A percentile compares a stretch with the other conserved stretches of the same genome.
Conservation (phyloP, 2,329 filamentous ascomycete species). For the Huntiella savannae region DNA sequence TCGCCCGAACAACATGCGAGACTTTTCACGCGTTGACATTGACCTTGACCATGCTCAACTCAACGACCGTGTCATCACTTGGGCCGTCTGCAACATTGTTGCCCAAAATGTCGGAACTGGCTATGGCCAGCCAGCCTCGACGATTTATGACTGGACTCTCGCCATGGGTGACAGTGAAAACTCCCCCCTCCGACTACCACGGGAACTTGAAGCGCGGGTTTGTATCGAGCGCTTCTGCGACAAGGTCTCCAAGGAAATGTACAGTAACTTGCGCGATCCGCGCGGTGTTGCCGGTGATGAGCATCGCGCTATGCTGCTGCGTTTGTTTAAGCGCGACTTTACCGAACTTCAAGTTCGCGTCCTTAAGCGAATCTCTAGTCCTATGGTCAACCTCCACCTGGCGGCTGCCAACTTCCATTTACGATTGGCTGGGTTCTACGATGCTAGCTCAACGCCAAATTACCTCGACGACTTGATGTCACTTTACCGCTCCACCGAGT, state of each 20-base stretch:
- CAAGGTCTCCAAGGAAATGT: constrained; percentile 62
- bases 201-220: constrained; percentile 47
- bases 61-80: constrained; percentile 59
- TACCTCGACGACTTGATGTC: constrained; percentile 59
- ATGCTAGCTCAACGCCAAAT: constrained; percentile 50
- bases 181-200: constrained; percentile 34
- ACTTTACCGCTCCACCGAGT: constrained; percentile 51
- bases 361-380: constrained; percentile 37
- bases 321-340: constrained; percentile 46
- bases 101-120: constrained; percentile 67
- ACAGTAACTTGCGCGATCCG: constrained; percentile 57
- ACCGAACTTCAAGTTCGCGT: constrained; percentile 43
- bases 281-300: constrained; percentile 49
- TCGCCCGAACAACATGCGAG: constrained; percentile 62
- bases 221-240: constrained; percentile 59
- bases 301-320: constrained; percentile 45
- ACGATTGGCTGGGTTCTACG: constrained; percentile 63
- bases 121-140: constrained; percentile 64
- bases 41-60: constrained; percentile 64
- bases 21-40: constrained; percentile 58
- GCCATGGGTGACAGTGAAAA: constrained; percentile 30
- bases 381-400: constrained; percentile 45
- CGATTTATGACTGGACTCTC: constrained; percentile 56
- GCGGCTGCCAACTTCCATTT: constrained; percentile 57
- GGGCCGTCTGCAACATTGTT: constrained; percentile 73